These are phyloP conservation scores for Pseudogymnoascus sp. DNA, from an alignment of 2,329 filamentous ascomycete species.

Conservation along the genomic window DNA sequence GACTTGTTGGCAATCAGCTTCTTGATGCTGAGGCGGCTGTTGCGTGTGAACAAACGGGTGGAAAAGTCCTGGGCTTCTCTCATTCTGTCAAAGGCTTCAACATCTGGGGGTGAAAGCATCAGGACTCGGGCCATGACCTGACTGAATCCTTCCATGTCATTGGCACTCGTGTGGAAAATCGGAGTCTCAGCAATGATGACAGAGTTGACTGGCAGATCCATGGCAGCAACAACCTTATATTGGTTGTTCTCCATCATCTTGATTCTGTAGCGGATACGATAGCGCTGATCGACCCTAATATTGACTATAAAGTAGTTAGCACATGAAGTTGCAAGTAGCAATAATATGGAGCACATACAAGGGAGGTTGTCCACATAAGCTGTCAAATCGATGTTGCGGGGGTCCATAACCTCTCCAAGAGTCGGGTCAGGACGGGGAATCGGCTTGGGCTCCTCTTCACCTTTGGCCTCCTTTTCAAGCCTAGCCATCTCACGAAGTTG, in stretches of 20 bases:
- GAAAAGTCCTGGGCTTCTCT: not conserved
- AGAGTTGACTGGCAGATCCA: not conserved
- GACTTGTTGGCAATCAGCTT: not conserved
- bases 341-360: not conserved
- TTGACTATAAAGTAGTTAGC: not conserved
- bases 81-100: not conserved
- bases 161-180: not conserved
- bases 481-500: not conserved
- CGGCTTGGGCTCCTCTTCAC: not conserved
- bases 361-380: not conserved
- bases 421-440: not conserved
- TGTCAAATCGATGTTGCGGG: not conserved
- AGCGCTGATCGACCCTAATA: not conserved
- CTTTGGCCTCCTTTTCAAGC: not conserved
- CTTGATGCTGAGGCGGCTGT: not conserved
- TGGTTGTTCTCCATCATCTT: slow-evolving; percentile 4
- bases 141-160: not conserved
- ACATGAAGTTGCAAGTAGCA: not conserved
- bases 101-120: not conserved
- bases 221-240: slow-evolving; percentile 5
- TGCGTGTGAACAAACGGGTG: not conserved
- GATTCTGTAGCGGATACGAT: not conserved
- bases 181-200: not conserved
- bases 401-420: not conserved
- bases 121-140: not conserved